Base-by-base conservation (phyloP, 2,329 filamentous ascomycete genomes). In the Didymella exigua region DNA sequence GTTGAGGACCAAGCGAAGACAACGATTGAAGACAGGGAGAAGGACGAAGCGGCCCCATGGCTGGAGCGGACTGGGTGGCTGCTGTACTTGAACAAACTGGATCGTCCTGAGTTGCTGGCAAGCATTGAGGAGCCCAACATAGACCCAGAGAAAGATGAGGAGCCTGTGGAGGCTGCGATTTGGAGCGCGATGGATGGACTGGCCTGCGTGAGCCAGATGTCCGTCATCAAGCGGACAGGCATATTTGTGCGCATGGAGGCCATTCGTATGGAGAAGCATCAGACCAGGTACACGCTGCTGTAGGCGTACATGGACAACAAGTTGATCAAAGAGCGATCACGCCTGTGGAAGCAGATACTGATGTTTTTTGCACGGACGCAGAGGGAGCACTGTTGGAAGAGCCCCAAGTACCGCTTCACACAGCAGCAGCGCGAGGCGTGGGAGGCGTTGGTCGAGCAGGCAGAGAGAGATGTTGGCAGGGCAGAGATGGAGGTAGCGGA, bases 201-300 rank as follows among this genome's bases (percentile, higher is more conserved):
- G 16, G 38, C 38, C 14, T 9, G 14, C 14, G 13, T 41, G 9
- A 41, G 38, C 23, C 10, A 41, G 24, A 10, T 10, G 14, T 27
- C 38, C 16, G 24, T 41, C 10, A 41, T 41, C 5, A 27, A 41
- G 38, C 14, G 36, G n/a, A 43, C 48, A 10, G 47, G 57, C 16
- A 29, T 62, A 24, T 65, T 63, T 37, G 33, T 67, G 23, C 42
- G 34, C 14, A 43, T 65, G 26, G 56, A 67, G 46, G 61, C 54
- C 1, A 61, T 67, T 31, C 48, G 43, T 8, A 66, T 45, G 16
- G 49, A 65, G 57, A 61, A 60, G 54, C 36, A 63, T 38, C 29
- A 64, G 57, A 67, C 57, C 24, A 19, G 44, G 38, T 64, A 37
- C 18, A 21, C 6, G 18, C 34, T 19, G 18, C 34, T 37, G 40